Percentiles rank a stretch among this genome's conserved stretches.
Conservation (phyloP, 441 rosid genomes). For the Erodium texanum region DNA sequence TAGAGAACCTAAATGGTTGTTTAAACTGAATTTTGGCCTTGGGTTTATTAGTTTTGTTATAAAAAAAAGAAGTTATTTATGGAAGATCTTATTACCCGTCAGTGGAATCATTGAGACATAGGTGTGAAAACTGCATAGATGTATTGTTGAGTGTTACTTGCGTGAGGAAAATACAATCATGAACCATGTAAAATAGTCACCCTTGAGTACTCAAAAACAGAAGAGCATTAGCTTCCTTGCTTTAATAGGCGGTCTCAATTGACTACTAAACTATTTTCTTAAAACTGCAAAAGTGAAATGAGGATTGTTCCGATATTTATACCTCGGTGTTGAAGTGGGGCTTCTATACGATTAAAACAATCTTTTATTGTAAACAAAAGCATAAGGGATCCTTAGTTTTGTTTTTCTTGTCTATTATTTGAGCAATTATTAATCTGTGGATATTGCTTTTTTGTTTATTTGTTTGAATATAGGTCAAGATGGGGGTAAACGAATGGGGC, state of each 20-base stretch:
- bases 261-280: background rate
- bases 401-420: background rate
- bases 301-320: background rate
- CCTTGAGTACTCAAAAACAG: background rate
- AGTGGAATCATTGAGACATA: no score
- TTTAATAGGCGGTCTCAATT: background rate
- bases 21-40: no score
- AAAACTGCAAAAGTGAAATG: background rate
- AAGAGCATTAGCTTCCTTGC: no score
- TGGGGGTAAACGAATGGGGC: constrained; percentile 79
- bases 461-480: constrained; percentile 49
- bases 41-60: no score
- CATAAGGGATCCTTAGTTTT: background rate
- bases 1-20: no score
- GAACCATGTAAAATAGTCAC: background rate
- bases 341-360: background rate
- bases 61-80: no score
- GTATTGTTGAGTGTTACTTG: background rate
- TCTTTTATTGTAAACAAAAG: background rate
- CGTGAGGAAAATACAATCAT: background rate
- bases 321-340: background rate
- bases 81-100: no score
- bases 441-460: background rate
- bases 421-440: background rate
- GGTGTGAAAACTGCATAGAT: background rate